A percentile compares a stretch with the other conserved stretches of the same genome.
These are phyloP conservation scores for Rhizoctonia solani DNA, from an alignment of 1,284 basidiomycete species.

Conservation along the genomic window DNA sequence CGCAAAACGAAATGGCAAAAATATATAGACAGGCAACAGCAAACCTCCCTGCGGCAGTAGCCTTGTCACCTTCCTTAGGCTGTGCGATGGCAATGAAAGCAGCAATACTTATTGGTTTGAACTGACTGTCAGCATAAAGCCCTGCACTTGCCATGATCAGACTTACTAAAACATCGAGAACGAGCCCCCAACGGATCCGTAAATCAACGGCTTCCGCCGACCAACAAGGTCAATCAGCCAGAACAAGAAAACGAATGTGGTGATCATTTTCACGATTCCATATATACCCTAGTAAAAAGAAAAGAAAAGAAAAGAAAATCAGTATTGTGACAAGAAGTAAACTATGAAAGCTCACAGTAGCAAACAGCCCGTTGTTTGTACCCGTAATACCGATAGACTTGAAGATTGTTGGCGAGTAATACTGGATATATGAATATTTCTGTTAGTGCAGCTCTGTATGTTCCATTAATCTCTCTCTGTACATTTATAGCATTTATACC, in stretches of 20 bases:
- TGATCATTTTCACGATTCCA: conserved; percentile 49
- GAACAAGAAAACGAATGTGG: conserved; percentile 16
- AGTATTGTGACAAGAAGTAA: neutral
- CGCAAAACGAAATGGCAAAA: conserved; percentile 45
- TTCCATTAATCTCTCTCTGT: neutral
- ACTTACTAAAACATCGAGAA: conserved; percentile 47
- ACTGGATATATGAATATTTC: conserved; percentile 40
- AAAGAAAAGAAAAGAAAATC: neutral
- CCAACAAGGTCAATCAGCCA: conserved; percentile 45
- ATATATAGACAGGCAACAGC: conserved; percentile 45
- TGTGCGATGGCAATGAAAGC: conserved; percentile 24
- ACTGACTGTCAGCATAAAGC: no score
- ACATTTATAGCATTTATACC: conserved; percentile 51
- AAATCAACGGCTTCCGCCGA: conserved; percentile 50
- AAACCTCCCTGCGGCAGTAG: conserved; percentile 39
- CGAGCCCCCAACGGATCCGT: conserved; percentile 51
- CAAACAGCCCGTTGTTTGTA: conserved; percentile 49
- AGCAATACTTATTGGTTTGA: conserved; percentile 2
- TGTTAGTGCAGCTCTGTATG: neutral
- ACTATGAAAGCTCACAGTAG: conserved; percentile 42
- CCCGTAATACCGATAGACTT: conserved; percentile 52
- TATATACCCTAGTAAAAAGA: no score
- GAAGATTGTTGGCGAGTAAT: conserved; percentile 52
- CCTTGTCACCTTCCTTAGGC: neutral
- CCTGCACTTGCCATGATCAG: neutral